Base-by-base conservation (phyloP, 768 basidiomycete species). In the Cubamyces sp. region DNA sequence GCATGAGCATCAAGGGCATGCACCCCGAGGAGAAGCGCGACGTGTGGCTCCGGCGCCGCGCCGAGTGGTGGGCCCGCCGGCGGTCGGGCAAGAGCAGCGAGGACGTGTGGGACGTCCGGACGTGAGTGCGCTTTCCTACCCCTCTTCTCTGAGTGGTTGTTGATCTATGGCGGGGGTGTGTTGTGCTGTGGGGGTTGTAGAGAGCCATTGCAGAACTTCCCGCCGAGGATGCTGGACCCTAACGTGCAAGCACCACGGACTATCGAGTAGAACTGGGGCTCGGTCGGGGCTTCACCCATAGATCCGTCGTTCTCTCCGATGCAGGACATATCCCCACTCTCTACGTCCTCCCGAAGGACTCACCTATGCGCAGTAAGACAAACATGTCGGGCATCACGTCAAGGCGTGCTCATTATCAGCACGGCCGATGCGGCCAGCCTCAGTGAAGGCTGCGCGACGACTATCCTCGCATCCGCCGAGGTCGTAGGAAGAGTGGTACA, bases 51-150 rank as follows among this genome's bases (percentile, higher is more conserved):
- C 82, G 79, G 51, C 81, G 90, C 18, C 81, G 92, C 56, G 96
- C 96, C 2, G 93, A 96, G 72, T 96, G 95, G 94, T 97, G 95
- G 96, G 94, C 96, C 5, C 77, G 80, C 37, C 78, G 91, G 54
- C 78, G 96, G 54, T 71, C 91, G 9, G 81, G 76, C 19, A 87
- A 85, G 73, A 95, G 93, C 75, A 96, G 94, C 67, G 96, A 98
- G 76, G 94, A 96, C 72, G 86, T 99, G 2, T 99, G 96, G 96
- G 88, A 92, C 61, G 79, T 91, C 26, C 78, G 96, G 75, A 84
- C 79, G 96, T 96, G 73, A 70, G 89, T 80, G 49, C 52, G 9
- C 34, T 11, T 11, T 30, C 15, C 18, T 1, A 19, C 9, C 5
- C 40, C 18, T 19, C 16, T 5, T 28, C 8, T n/a, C n/a, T n/a